Percentiles rank a stretch among this genome's conserved stretches.
Conservation (phyloP, 2,329 filamentous ascomycete genomes). For the Alternaria arborescens region DNA sequence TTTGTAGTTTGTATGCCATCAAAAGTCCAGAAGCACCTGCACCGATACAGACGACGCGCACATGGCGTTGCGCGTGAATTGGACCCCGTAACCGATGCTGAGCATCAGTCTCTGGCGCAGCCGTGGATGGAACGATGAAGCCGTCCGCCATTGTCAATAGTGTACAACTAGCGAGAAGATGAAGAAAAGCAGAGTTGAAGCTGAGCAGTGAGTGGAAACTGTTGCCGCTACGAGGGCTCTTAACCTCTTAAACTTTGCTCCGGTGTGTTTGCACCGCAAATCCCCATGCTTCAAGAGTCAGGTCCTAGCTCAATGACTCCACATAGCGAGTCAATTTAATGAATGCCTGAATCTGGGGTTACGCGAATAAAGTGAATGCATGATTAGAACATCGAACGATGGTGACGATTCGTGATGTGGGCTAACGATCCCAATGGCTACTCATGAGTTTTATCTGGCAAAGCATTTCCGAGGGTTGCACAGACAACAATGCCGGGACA, state of each 20-base stretch:
- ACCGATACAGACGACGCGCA: conserved; percentile 56
- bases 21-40: conserved; percentile 59
- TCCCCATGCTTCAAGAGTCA: conserved; percentile 15
- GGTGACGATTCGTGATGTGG: conserved; percentile 17
- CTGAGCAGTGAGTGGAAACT: not conserved
- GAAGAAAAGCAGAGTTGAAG: not conserved
- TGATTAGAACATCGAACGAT: not conserved
- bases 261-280: not conserved
- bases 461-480: conserved; percentile 24
- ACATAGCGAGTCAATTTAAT: conserved; percentile 18
- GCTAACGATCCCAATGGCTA: conserved; percentile 2
- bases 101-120: conserved; percentile 34
- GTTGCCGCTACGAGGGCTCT: not conserved
- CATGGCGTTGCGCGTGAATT: conserved; percentile 48
- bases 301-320: not conserved
- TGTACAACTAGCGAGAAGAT: not conserved
- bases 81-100: conserved; percentile 39
- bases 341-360: not conserved
- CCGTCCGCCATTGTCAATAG: conserved; percentile 24
- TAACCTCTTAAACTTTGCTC: conserved; percentile 11
- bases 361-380: not conserved
- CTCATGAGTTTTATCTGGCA: conserved; percentile 18
- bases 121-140: conserved; percentile 39
- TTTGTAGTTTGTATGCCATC: conserved; percentile 60
- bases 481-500: not conserved